Evolutionary conservation across 73 alveolate species (phyloP).

Genomic region (Uronychia binucleata): DNA sequence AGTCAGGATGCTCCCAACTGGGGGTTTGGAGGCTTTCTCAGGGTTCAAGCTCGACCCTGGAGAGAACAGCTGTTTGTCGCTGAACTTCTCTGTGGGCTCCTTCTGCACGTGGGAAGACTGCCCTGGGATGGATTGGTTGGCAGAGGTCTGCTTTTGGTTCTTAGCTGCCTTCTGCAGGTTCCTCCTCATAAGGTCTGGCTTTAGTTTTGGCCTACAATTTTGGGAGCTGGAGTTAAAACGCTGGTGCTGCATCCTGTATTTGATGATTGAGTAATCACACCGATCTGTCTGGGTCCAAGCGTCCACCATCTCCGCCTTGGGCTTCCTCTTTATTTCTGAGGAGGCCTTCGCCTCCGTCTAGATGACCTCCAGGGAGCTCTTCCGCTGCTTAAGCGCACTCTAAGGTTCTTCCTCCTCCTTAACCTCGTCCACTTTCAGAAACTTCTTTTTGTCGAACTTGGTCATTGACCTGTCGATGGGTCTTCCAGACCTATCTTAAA

Average conservation of each 20-base stretch:
- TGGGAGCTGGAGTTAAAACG: neutral
- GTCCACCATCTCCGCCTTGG: slow-evolving; percentile 54
- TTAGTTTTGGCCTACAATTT: neutral
- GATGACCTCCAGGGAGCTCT: slow-evolving; percentile 1
- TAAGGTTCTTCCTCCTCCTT: neutral
- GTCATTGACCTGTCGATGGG: too few relatives aligned
- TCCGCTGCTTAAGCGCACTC: neutral
- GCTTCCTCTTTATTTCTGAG: slow-evolving; percentile 33
- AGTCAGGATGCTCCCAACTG: too few relatives aligned
- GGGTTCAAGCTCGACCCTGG: too few relatives aligned
- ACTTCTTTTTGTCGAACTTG: neutral
- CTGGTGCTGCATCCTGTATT: slow-evolving; percentile 49
- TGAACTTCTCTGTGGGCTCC: too few relatives aligned
- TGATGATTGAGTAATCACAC: slow-evolving; percentile 56
- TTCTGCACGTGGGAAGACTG: too few relatives aligned
- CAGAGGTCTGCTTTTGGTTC: too few relatives aligned
- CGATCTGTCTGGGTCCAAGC: slow-evolving; percentile 72
- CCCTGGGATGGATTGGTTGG: too few relatives aligned
- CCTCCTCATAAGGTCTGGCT: too few relatives aligned
- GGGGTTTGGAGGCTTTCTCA: too few relatives aligned
- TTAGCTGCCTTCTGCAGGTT: too few relatives aligned
- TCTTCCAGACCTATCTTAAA: neutral
- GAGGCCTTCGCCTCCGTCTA: slow-evolving; percentile 17
- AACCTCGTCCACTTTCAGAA: neutral
- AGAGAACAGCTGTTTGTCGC: too few relatives aligned